A percentile compares a stretch with the other conserved stretches of the same genome.
These are phyloP conservation scores for Rubia yunnanensis DNA, from an alignment of 257 asterid species.

Conservation along the genomic window DNA sequence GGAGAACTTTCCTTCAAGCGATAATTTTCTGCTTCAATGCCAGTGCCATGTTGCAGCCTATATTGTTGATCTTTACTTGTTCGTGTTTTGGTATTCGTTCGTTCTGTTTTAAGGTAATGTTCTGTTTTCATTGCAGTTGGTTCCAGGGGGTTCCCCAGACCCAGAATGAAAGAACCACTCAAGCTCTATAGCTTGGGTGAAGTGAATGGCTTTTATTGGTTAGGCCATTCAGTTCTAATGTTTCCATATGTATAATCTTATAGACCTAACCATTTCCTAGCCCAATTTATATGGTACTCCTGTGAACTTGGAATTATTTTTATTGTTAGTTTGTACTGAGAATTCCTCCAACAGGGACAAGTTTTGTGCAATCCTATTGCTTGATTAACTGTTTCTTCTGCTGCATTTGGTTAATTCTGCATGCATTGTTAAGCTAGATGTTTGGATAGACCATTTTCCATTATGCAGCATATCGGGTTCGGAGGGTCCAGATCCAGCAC, in stretches of 20 bases:
- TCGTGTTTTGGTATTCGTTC: not conserved
- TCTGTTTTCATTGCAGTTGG: slow-evolving; percentile 27
- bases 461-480: too few species aligned
- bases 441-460: not conserved
- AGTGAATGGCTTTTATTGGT: slow-evolving; percentile 5
- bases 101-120: not conserved
- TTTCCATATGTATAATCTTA: not conserved
- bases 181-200: not conserved
- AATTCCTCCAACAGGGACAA: not conserved
- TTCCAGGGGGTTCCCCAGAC: slow-evolving; percentile 46
- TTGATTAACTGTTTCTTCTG: not conserved
- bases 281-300: not conserved
- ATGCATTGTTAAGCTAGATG: too few species aligned
- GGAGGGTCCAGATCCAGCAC: too few species aligned
- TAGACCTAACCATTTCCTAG: not conserved
- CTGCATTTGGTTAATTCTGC: not conserved
- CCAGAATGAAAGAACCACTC: slow-evolving; percentile 18
- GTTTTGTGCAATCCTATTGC: not conserved
- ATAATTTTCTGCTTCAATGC: not conserved
- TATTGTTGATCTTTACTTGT: not conserved
- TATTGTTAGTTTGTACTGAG: not conserved
- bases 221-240: not conserved
- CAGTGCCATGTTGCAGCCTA: not conserved
- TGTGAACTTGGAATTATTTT: not conserved
- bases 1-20: not conserved